A percentile compares a stretch with the other conserved stretches of the same genome.
phyloP scores from a whole-genome alignment of 176 grass and related monocot species.

The Melocanna baccifera region DNA sequence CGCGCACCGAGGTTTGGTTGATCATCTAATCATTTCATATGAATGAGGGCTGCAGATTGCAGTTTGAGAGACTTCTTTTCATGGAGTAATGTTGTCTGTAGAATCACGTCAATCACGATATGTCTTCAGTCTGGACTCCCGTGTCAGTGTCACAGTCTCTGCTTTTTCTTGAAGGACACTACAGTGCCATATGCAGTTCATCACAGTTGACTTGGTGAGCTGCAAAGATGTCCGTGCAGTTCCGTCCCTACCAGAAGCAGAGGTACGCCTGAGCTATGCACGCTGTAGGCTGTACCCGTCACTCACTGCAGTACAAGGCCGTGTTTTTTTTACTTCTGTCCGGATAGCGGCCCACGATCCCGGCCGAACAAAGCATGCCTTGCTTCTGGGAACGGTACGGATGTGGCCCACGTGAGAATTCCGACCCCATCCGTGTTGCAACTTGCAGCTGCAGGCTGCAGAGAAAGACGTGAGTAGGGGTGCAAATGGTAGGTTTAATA shows the following conservation, averaged over 20 bases:
- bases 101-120: not conserved
- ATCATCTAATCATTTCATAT: conserved; percentile 1
- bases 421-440: not conserved
- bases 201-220: not conserved
- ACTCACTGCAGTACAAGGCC: not conserved
- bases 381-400: too few relatives aligned
- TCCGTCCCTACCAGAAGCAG: not conserved
- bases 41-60: not conserved
- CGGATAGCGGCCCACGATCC: not conserved
- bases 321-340: not conserved
- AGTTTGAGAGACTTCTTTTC: not conserved
- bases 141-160: not conserved
- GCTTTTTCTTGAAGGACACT: not conserved
- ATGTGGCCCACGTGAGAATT: not conserved
- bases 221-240: not conserved
- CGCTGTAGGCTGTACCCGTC: not conserved
- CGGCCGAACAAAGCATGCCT: not conserved
- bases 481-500: too few relatives aligned
- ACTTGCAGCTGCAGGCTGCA: not conserved
- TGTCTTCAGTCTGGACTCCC: not conserved
- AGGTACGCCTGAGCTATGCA: not conserved
- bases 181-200: not conserved
- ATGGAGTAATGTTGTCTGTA: not conserved
- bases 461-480: not conserved
- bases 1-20: not conserved